These are phyloP conservation scores for Phylloboletellus chloephorus DNA, from an alignment of 1,284 basidiomycete species.

Conservation along the genomic window DNA sequence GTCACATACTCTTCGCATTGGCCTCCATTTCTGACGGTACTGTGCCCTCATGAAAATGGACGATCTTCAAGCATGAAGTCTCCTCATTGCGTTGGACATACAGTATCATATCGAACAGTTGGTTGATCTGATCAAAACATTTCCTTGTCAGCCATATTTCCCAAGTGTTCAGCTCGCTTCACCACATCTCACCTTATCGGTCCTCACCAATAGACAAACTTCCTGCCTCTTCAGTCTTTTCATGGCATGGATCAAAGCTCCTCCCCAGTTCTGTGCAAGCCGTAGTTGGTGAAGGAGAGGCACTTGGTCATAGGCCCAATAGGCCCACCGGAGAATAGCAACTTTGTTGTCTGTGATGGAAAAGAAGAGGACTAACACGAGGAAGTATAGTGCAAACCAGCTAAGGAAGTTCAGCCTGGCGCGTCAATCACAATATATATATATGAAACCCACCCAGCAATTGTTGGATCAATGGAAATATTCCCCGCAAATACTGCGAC, in stretches of 20 bases:
- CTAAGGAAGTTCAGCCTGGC: conserved; percentile 30
- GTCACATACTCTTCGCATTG: conserved; percentile 48
- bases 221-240: conserved; percentile 45
- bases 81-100: conserved; percentile 66
- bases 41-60: conserved; percentile 52
- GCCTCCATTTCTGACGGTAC: conserved; percentile 58
- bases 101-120: conserved; percentile 55
- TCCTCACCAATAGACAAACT: conserved; percentile 54
- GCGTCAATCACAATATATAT: conserved; percentile 1
- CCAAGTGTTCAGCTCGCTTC: not conserved
- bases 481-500: conserved; percentile 54
- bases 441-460: conserved; percentile 42
- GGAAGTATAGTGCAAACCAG: conserved; percentile 59
- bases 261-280: conserved; percentile 40
- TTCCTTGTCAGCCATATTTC: not conserved
- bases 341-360: conserved; percentile 48
- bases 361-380: conserved; percentile 45
- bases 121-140: conserved; percentile 47
- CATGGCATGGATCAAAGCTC: conserved; percentile 38
- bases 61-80: conserved; percentile 59
- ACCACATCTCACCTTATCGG: conserved; percentile 61
- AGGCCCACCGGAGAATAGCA: conserved; percentile 45
- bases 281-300: conserved; percentile 39
- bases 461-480: conserved; percentile 49
- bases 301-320: conserved; percentile 62